Conservation (phyloP, 2,329 filamentous ascomycete species). For the Cadophora sp. region DNA sequence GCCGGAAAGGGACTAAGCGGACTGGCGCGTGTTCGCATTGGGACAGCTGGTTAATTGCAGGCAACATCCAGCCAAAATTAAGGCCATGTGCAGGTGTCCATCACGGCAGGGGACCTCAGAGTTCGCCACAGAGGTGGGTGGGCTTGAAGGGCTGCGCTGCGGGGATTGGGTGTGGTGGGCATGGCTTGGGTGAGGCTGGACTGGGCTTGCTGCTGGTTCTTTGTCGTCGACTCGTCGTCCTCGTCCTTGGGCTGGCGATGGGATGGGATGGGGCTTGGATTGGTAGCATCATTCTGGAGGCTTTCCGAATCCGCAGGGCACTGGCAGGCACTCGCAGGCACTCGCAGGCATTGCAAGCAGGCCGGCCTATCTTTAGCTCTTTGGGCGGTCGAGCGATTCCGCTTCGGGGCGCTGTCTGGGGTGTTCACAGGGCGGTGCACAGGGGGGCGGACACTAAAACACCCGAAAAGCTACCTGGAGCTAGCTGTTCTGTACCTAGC, state of each 20-base stretch:
- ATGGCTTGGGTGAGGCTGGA: too few relatives aligned
- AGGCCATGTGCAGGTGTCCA: slow-evolving; percentile 15
- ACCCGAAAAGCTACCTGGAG: slow-evolving; percentile 13
- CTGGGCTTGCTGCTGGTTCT: too few relatives aligned
- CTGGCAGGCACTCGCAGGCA: not conserved
- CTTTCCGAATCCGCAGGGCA: too few relatives aligned
- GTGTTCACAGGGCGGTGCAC: not conserved
- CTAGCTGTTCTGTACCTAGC: not conserved
- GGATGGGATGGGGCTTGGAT: too few relatives aligned
- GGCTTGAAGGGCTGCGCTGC: not conserved
- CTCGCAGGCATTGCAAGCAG: not conserved
- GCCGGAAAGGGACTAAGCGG: slow-evolving; percentile 4
- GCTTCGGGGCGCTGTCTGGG: not conserved
- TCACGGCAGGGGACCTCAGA: too few relatives aligned
- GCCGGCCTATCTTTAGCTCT: slow-evolving; percentile 11
- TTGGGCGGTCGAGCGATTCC: slow-evolving; percentile 16
- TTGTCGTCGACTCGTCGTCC: too few relatives aligned
- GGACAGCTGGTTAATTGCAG: not conserved
- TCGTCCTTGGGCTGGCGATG: too few relatives aligned
- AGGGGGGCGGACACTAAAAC: slow-evolving; percentile 14
- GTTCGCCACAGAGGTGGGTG: slow-evolving; percentile 2
- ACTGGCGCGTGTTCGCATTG: slow-evolving; percentile 1
- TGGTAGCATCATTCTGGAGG: too few relatives aligned
- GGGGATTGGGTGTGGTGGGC: not conserved
- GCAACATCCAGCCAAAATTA: slow-evolving; percentile 3